Conservation (phyloP, 2,329 filamentous ascomycete species). For the Diaporthe vexans region DNA sequence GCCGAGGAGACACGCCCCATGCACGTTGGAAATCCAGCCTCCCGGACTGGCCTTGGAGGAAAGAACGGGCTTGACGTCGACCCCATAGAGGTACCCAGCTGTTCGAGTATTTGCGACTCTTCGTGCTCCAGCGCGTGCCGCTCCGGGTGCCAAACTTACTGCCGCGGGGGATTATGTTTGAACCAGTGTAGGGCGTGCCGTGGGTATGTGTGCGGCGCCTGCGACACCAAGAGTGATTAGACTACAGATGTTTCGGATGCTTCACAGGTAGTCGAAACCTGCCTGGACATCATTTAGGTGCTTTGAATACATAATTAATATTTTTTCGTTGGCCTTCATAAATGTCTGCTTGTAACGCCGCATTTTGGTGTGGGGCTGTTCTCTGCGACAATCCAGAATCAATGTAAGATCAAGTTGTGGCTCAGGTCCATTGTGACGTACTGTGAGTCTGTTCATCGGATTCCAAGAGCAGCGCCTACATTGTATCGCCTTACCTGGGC, state of each 20-base stretch:
- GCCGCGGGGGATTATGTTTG: neutral
- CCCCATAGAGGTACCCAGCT: neutral
- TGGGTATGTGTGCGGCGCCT: conserved; percentile 32
- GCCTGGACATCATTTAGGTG: neutral
- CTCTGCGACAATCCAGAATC: too few relatives aligned
- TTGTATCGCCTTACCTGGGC: too few relatives aligned
- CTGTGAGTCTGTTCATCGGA: too few relatives aligned
- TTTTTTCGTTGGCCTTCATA: neutral
- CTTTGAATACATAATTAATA: neutral
- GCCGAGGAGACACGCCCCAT: neutral
- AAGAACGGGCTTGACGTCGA: too few relatives aligned
- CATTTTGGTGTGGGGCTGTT: too few relatives aligned
- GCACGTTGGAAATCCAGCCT: neutral
- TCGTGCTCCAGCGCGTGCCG: neutral
- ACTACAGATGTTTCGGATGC: neutral
- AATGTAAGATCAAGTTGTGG: too few relatives aligned
- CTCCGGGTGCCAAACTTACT: neutral
- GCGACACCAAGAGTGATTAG: conserved; percentile 2
- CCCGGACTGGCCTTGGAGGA: neutral
- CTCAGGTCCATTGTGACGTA: too few relatives aligned
- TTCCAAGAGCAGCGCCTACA: too few relatives aligned
- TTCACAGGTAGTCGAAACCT: neutral
- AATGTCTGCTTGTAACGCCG: neutral
- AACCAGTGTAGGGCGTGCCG: conserved; percentile 7
- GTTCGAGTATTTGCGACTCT: neutral